Evolutionary conservation across 2,329 filamentous ascomycete genomes (phyloP).

Genomic region (Hypocreales sp.): DNA sequence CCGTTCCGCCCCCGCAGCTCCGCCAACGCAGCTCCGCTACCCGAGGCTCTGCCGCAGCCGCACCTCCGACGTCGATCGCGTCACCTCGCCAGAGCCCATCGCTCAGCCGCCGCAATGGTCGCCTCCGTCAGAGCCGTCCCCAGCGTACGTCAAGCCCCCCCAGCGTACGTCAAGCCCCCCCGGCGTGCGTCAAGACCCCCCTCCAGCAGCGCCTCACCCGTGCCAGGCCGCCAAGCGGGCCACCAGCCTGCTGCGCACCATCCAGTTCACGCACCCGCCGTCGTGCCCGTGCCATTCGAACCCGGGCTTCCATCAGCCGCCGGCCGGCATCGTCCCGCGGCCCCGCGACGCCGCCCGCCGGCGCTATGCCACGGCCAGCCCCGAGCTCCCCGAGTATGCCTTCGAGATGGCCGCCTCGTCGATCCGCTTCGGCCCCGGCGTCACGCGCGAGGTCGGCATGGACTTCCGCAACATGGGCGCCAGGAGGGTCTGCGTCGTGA

Average conservation of each 20-base stretch:
- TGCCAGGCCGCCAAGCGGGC: slow-evolving; percentile 45
- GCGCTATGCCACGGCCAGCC: slow-evolving; percentile 57
- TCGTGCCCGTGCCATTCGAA: slow-evolving; percentile 89
- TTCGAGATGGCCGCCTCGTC: slow-evolving; percentile 97
- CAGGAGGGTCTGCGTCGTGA: slow-evolving; percentile 81
- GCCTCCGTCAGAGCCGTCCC: slow-evolving; percentile 16
- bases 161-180: slow-evolving; percentile 10
- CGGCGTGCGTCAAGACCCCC: slow-evolving; percentile 25
- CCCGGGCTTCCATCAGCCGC: slow-evolving; percentile 57
- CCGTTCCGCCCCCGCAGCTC: no score
- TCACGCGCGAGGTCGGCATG: slow-evolving; percentile 95
- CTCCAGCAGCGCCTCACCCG: not conserved
- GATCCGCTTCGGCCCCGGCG: slow-evolving; percentile 85
- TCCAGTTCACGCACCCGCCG: slow-evolving; percentile 80
- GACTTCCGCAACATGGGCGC: slow-evolving; percentile 85
- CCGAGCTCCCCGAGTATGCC: slow-evolving; percentile 76
- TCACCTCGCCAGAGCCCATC: slow-evolving; percentile 1
- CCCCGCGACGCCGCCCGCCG: slow-evolving; percentile 20
- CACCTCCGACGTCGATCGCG: no score
- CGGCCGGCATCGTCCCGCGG: slow-evolving; percentile 38
- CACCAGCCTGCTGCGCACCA: slow-evolving; percentile 63
- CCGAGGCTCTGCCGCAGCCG: no score
- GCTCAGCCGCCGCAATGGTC: no score
- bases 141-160: slow-evolving; percentile 14
- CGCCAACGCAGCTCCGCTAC: no score